These are phyloP conservation scores for Pulveroboletus sp. DNA, from an alignment of 768 basidiomycete genomes.

Conservation along the genomic window DNA sequence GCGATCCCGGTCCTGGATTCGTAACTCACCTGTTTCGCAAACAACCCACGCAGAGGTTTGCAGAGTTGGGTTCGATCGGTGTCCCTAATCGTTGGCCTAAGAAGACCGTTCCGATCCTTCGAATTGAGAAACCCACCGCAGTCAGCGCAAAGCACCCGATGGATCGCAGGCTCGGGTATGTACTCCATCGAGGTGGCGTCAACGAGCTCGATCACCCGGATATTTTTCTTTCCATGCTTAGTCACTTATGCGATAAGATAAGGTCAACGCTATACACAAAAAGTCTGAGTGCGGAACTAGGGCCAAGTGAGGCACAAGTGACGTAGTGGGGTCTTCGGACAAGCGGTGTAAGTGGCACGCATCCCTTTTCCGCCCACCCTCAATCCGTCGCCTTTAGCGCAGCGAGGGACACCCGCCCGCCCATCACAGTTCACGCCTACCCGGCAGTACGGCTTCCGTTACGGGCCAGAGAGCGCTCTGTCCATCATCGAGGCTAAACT, in stretches of 20 bases:
- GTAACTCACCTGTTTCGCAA: constrained; percentile 74
- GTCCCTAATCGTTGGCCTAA: constrained; percentile 47
- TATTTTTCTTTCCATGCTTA: constrained; percentile 10
- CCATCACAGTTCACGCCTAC: too few relatives aligned
- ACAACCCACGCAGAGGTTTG: constrained; percentile 87
- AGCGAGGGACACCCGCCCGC: too few relatives aligned
- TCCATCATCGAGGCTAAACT: too few relatives aligned
- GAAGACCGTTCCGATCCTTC: not conserved
- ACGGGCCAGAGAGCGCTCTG: too few relatives aligned
- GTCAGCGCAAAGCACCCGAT: constrained; percentile 84
- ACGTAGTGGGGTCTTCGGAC: too few relatives aligned
- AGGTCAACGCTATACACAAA: too few relatives aligned
- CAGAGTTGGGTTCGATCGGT: constrained; percentile 87
- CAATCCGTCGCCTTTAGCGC: too few relatives aligned
- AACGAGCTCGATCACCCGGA: not conserved
- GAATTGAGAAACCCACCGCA: constrained; percentile 52
- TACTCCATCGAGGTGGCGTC: constrained; percentile 61
- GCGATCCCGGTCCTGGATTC: not conserved
- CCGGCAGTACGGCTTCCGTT: too few relatives aligned
- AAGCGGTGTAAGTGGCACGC: too few relatives aligned
- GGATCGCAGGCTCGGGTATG: constrained; percentile 66
- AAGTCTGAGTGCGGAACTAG: too few relatives aligned
- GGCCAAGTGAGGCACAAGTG: too few relatives aligned
- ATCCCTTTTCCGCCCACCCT: too few relatives aligned
- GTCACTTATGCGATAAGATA: constrained; percentile 19